Percentiles rank a stretch among this genome's conserved stretches.
These are phyloP conservation scores for Amniculicola lignicola DNA, from an alignment of 495 filamentous ascomycete species.

Conservation along the genomic window DNA sequence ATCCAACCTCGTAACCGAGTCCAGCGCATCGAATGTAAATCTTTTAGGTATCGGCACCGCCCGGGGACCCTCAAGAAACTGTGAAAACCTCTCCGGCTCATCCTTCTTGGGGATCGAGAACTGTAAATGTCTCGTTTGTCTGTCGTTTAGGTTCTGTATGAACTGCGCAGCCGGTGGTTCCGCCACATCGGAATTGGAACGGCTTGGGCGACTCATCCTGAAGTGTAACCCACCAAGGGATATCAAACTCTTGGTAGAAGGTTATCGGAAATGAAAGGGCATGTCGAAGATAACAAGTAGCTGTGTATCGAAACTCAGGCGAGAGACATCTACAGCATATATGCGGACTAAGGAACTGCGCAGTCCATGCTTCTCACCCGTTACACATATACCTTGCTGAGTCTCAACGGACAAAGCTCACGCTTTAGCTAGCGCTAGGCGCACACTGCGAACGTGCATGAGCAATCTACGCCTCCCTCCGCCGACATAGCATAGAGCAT, in stretches of 20 bases:
- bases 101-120: slow-evolving; percentile 5
- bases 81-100: slow-evolving; percentile 18
- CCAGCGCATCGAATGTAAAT: slow-evolving; percentile 22
- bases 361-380: too few relatives aligned
- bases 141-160: not conserved
- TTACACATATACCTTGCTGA: too few relatives aligned
- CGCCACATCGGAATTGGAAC: not conserved
- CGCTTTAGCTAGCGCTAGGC: too few relatives aligned
- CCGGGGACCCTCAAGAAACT: slow-evolving; percentile 23
- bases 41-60: slow-evolving; percentile 19
- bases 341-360: too few relatives aligned
- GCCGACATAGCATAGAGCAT: too few relatives aligned
- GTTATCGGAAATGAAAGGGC: too few relatives aligned
- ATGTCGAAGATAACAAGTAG: too few relatives aligned
- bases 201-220: not conserved
- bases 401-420: too few relatives aligned
- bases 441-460: too few relatives aligned
- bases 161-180: slow-evolving; percentile 15
- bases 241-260: not conserved
- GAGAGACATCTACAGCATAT: too few relatives aligned
- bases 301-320: too few relatives aligned
- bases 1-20: not conserved
- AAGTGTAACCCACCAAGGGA: not conserved
- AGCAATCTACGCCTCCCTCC: too few relatives aligned
- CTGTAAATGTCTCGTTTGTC: slow-evolving; percentile 18